Percentiles rank a stretch among this genome's conserved stretches.
Evolutionary conservation across 2,329 filamentous ascomycete species (phyloP).

Genomic region (Cordyceps farinosa): DNA sequence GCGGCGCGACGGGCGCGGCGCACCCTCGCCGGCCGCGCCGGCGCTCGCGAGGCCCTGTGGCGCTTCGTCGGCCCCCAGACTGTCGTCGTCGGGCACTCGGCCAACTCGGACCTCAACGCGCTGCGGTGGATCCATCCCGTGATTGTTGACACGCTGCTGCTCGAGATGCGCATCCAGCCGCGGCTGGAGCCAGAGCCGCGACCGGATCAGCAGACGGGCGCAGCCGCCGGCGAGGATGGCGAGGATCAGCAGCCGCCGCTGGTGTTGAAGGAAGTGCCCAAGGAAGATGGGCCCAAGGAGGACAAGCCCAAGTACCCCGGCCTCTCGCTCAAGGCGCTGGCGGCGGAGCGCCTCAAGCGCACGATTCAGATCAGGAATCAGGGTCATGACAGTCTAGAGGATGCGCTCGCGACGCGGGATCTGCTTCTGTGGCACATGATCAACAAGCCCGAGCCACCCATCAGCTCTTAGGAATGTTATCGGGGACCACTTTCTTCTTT

Average conservation of each 20-base stretch:
- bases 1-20: conserved; percentile 29
- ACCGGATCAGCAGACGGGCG: conserved; percentile 6
- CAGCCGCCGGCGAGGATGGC: background rate
- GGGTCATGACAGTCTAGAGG: conserved; percentile 44
- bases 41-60: conserved; percentile 41
- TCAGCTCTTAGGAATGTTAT: background rate
- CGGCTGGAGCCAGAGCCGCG: conserved; percentile 18
- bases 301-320: conserved; percentile 19
- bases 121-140: conserved; percentile 46
- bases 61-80: conserved; percentile 43
- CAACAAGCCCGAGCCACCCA: conserved; percentile 7
- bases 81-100: conserved; percentile 46
- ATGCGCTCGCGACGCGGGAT: conserved; percentile 42
- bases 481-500: background rate
- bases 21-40: conserved; percentile 40
- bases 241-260: background rate
- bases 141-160: conserved; percentile 44
- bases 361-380: conserved; percentile 35
- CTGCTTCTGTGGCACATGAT: conserved; percentile 37
- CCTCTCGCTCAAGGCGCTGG: conserved; percentile 40
- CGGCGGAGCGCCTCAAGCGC: conserved; percentile 34
- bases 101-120: conserved; percentile 39
- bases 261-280: conserved; percentile 9
- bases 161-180: conserved; percentile 27
- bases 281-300: conserved; percentile 15